Conservation (phyloP, 2,329 filamentous ascomycete species). For the Sporothrix brunneoviolacea region DNA sequence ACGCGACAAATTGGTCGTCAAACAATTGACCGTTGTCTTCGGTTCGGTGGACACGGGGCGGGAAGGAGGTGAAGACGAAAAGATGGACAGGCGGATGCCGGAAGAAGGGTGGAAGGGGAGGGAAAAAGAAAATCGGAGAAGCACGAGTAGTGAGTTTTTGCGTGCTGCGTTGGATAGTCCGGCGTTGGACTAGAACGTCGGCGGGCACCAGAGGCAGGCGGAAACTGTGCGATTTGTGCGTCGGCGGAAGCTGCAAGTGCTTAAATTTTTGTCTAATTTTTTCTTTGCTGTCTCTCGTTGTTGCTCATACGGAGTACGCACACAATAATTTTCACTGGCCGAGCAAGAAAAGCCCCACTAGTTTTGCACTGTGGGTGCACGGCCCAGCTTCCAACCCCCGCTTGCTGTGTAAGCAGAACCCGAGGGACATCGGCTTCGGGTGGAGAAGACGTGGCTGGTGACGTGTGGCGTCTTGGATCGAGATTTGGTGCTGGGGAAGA, state of each 20-base stretch:
- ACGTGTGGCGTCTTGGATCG: not conserved
- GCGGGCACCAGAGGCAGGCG: too few species aligned
- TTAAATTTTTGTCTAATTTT: conserved; percentile 14
- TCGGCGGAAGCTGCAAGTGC: conserved; percentile 1
- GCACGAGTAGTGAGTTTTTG: conserved; percentile 10
- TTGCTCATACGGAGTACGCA: conserved; percentile 4
- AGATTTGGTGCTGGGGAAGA: too few species aligned
- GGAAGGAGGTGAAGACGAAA: conserved; percentile 10
- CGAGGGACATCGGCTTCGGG: too few species aligned
- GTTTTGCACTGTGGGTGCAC: too few species aligned
- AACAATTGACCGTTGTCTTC: conserved; percentile 4
- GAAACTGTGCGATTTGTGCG: not conserved
- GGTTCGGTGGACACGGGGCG: conserved; percentile 11
- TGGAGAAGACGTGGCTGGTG: not conserved
- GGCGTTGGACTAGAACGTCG: not conserved
- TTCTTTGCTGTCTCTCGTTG: not conserved
- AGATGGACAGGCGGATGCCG: conserved; percentile 12
- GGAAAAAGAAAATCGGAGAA: conserved; percentile 10
- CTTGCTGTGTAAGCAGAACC: too few species aligned
- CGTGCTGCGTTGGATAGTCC: conserved; percentile 12
- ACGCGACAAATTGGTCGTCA: too few species aligned
- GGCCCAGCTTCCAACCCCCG: not conserved
- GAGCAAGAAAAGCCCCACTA: too few species aligned
- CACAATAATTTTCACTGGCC: conserved; percentile 16
- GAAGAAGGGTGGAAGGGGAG: conserved; percentile 8